These are phyloP conservation scores for Penicillium dipodomyicola DNA, from an alignment of 495 filamentous ascomycete genomes.

Conservation along the genomic window DNA sequence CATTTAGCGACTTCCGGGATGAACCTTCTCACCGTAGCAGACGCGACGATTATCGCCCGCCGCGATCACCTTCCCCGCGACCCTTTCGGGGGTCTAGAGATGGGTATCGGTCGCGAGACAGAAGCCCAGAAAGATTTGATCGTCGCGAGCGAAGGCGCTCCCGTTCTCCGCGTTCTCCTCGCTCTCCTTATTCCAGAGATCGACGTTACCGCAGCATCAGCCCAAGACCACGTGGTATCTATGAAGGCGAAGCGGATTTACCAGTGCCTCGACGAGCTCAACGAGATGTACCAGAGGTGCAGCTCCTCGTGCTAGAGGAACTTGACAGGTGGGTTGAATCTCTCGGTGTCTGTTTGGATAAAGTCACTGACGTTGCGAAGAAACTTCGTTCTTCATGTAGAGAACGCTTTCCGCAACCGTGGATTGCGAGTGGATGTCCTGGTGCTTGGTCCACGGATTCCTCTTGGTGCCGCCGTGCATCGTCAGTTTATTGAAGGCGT, in stretches of 20 bases:
- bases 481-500: conserved; percentile 89
- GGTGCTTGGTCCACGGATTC: conserved; percentile 72
- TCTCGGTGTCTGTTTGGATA: neutral
- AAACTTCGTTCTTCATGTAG: conserved; percentile 78
- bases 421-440: conserved; percentile 73
- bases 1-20: conserved; percentile 51
- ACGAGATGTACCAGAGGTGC: conserved; percentile 83
- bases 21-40: conserved; percentile 47
- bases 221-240: conserved; percentile 52
- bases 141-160: conserved; percentile 63
- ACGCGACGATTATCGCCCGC: conserved; percentile 63
- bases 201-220: conserved; percentile 68
- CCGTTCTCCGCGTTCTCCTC: conserved; percentile 49
- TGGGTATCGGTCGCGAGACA: conserved; percentile 63
- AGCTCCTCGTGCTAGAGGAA: conserved; percentile 78
- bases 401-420: conserved; percentile 66
- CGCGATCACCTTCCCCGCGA: conserved; percentile 61
- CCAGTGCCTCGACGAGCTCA: conserved; percentile 72
- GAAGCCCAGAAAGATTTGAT: conserved; percentile 57
- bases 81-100: conserved; percentile 57
- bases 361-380: conserved; percentile 35
- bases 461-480: conserved; percentile 72
- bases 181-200: conserved; percentile 56
- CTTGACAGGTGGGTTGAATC: conserved; percentile 60
- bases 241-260: conserved; percentile 59